Conservation (phyloP, 805 yeast genomes). For the Wickerhamomyces pijperi region DNA sequence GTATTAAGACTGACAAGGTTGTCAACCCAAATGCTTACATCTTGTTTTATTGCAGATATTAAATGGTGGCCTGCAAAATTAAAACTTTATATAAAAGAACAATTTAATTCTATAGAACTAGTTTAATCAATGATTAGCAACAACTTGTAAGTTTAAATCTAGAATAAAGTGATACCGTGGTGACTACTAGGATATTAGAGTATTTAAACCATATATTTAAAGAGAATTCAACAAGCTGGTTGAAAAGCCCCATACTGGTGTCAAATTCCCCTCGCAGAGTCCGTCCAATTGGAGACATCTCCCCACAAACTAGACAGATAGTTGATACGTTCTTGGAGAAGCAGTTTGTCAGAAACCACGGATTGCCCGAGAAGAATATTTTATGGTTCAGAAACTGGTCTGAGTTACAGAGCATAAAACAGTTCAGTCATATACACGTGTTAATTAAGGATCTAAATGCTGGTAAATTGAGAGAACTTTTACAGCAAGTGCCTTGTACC, state of each 20-base stretch:
- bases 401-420: constrained; percentile 52
- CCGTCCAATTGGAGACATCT: constrained; percentile 33
- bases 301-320: constrained; percentile 28
- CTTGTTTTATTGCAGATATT: constrained; percentile 39
- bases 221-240: too few species aligned
- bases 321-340: constrained; percentile 38
- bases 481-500: too few species aligned
- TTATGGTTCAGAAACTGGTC: constrained; percentile 68
- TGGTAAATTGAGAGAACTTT: constrained; percentile 1
- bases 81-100: too few species aligned
- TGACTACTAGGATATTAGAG: too few species aligned
- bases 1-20: constrained; percentile 39
- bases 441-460: constrained; percentile 25
- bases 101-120: too few species aligned
- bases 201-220: too few species aligned
- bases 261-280: too few species aligned
- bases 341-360: constrained; percentile 25
- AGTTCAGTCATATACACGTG: constrained; percentile 63
- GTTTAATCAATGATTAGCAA: too few species aligned
- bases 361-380: constrained; percentile 24
- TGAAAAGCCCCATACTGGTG: too few species aligned
- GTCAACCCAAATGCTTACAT: constrained; percentile 74
- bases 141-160: too few species aligned
- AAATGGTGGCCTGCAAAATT: too few species aligned
- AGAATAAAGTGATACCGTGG: too few species aligned